These are phyloP conservation scores for Pleurotus sapidus DNA, from an alignment of 768 basidiomycete genomes.

Conservation along the genomic window DNA sequence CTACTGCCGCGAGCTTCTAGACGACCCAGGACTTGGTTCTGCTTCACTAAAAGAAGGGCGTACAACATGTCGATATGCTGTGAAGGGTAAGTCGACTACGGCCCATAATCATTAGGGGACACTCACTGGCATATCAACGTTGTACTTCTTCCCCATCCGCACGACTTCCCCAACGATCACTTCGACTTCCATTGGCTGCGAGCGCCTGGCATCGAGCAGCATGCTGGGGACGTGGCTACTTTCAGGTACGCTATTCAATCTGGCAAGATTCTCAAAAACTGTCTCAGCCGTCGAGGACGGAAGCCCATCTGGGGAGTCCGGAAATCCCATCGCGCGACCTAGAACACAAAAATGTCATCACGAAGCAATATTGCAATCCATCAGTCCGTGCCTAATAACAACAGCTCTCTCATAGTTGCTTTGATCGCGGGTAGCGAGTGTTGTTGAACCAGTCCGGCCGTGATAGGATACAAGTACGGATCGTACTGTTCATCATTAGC, in stretches of 20 bases:
- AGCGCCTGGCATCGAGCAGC: slow-evolving; percentile 54
- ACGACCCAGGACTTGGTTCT: slow-evolving; percentile 56
- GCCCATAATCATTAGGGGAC: background rate
- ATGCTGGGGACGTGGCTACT: slow-evolving; percentile 56
- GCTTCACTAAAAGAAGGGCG: slow-evolving; percentile 53
- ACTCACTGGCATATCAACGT: slow-evolving; percentile 50
- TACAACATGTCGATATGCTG: slow-evolving; percentile 67
- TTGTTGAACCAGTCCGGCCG: slow-evolving; percentile 36
- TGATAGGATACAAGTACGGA: slow-evolving; percentile 37
- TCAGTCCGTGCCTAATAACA: slow-evolving; percentile 31
- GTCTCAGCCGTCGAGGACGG: slow-evolving; percentile 39
- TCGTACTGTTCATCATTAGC: slow-evolving; percentile 28
- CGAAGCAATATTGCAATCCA: too few species aligned
- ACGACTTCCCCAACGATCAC: slow-evolving; percentile 64
- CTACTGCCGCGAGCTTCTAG: slow-evolving; percentile 1
- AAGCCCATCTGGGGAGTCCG: slow-evolving; percentile 41
- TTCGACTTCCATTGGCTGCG: slow-evolving; percentile 64
- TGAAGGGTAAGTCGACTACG: background rate
- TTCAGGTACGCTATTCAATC: slow-evolving; percentile 37
- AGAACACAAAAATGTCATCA: background rate
- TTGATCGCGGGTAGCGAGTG: slow-evolving; percentile 45
- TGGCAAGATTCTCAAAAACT: slow-evolving; percentile 35
- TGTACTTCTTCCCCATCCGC: slow-evolving; percentile 41
- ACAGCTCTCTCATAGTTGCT: slow-evolving; percentile 42
- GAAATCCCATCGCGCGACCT: slow-evolving; percentile 47